Base-by-base conservation (phyloP, 2,329 filamentous ascomycete species). In the Neurospora sp. region DNA sequence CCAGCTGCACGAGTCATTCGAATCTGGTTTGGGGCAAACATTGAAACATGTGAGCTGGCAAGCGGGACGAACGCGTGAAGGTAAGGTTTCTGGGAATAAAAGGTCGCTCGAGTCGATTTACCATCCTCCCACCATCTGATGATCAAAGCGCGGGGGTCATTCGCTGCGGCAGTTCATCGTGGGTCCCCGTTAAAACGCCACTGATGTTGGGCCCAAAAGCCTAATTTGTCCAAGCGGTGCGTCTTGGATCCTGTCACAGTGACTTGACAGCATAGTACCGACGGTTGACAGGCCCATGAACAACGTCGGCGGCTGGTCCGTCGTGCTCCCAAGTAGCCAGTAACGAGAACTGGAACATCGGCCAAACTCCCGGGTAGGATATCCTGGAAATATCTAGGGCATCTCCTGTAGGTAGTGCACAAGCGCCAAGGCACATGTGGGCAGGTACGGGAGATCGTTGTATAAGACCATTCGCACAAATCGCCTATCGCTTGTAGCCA, bases 401-500 rank as follows among this genome's bases (percentile, higher is more conserved):
- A 62, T 62, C 28, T 57, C 3, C 46, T 62, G 28, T 62, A 8
- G 46, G 46, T 52, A 28, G 46, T 52, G 46, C 46, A 28, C 46
- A 23, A 52, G 19, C 46, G 23, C 23, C 28, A 62, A 62, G 52
- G 12, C 28, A 62, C 8, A 17, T 62, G 52, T 8, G 52, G 46
- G 15, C 23, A 62, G 28, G 52, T 36, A 62, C 28, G 28, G 52
- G 52, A 62, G 15, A 62, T 62, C 12, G 52, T 36, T 62, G 52
- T 62, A 62, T 62, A 62, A 33, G 12, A 33, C 23, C 40, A 69
- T 52, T 41, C 19, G 28, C 67, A 36, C 38, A 33, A 66, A 66
- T 28, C n/a, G 33, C n/a, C 68, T 77, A 76, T 68, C 71, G 73
- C 68, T 80, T 82, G 78, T 85, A 84, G 67, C 82, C 78, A 72